These are phyloP conservation scores for Naegleria gruberi DNA, from an alignment of 208 protist genomes.

Conservation along the genomic window DNA sequence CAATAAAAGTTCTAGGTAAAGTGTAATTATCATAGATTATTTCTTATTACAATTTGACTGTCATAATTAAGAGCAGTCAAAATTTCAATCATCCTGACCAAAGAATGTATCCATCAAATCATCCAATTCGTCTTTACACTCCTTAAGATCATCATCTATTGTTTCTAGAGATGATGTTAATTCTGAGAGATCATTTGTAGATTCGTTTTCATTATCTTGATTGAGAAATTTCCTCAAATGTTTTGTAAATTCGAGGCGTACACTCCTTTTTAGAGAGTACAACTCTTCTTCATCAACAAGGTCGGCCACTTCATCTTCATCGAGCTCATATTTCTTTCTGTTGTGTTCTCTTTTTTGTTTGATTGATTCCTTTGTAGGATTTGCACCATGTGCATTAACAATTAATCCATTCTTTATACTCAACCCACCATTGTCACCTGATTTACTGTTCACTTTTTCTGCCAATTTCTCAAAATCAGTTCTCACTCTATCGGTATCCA, in stretches of 20 bases:
- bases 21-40: too few species aligned
- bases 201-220: too few species aligned
- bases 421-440: neutral
- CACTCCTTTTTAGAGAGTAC: neutral
- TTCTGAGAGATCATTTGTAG: neutral
- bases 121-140: neutral
- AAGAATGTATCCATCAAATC: neutral
- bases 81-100: too few species aligned
- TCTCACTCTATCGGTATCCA: neutral
- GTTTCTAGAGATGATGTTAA: neutral
- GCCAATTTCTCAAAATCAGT: slow-evolving; percentile 10
- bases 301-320: neutral
- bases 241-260: neutral
- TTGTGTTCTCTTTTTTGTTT: slow-evolving; percentile 3
- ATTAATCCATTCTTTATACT: slow-evolving; percentile 33
- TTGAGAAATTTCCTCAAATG: neutral
- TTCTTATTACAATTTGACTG: too few species aligned
- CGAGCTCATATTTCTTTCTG: neutral
- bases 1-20: too few species aligned
- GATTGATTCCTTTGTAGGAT: neutral
- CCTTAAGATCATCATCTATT: neutral
- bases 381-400: slow-evolving; percentile 32
- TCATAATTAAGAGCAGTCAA: too few species aligned
- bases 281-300: neutral
- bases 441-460: slow-evolving; percentile 5